A percentile compares a stretch with the other conserved stretches of the same genome.
Conservation (phyloP, 2,329 filamentous ascomycete species). For the Dactylonectria macrodidyma region DNA sequence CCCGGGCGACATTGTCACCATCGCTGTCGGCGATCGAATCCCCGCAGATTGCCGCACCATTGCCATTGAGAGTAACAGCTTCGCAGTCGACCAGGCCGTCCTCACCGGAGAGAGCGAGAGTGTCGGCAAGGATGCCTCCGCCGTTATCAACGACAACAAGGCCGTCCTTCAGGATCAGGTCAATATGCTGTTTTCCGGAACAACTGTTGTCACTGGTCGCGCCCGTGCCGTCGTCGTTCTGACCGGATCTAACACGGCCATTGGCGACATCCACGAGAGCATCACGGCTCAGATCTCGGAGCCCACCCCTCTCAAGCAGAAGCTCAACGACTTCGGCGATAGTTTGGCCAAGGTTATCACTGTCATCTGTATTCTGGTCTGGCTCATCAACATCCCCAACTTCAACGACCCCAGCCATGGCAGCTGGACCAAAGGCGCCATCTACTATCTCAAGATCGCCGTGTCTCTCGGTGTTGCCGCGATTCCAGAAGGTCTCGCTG, state of each 20-base stretch:
- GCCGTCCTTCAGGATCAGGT: conserved; percentile 97
- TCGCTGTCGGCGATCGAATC: conserved; percentile 92
- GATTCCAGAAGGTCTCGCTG: conserved; percentile 96
- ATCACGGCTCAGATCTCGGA: conserved; percentile 98
- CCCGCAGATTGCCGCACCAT: conserved; percentile 95
- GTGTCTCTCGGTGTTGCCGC: conserved; percentile 98
- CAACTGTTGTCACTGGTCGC: conserved; percentile 94
- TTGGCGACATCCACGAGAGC: conserved; percentile 98
- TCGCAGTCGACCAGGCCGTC: conserved; percentile 96
- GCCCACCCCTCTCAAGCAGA: conserved; percentile 97
- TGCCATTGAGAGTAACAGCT: conserved; percentile 96
- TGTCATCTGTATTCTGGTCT: conserved; percentile 94
- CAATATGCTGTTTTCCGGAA: conserved; percentile 99
- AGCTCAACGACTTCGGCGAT: conserved; percentile 98
- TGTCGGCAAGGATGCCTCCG: conserved; percentile 84
- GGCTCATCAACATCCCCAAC: conserved; percentile 98
- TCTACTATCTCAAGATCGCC: conserved; percentile 99
- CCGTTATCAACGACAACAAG: conserved; percentile 80
- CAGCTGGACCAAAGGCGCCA: conserved; percentile 95
- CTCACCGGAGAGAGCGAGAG: conserved; percentile 98
- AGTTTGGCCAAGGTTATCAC: conserved; percentile 98
- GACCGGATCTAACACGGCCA: conserved; percentile 92
- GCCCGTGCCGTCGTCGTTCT: conserved; percentile 92
- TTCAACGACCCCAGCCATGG: conserved; percentile 96
- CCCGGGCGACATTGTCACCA: conserved; percentile 90